Evolutionary conservation across 805 yeast species (phyloP), one percentile per base, ranked within the genome.

Genomic region (Candida arabinofermentans): DNA sequence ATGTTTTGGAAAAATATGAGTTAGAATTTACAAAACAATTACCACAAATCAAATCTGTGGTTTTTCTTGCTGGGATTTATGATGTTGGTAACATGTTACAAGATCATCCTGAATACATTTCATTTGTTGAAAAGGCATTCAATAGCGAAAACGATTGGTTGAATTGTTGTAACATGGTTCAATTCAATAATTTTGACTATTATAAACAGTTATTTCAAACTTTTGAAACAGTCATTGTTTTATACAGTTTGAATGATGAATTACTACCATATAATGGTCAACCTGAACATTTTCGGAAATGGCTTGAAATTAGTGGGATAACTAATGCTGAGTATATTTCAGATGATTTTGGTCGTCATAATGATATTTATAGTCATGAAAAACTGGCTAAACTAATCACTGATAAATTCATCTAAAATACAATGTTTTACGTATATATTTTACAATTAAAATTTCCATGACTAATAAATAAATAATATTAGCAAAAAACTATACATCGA

Each of bases 11-110:
- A 7, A 38, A 40, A 17, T 37, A 24, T 24, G 42, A 34, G n/a
- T 18, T 40, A 29, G 18, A 22, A 22, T 42, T 38, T 24, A 42
- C 27, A 54, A 34, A 37, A 27, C 23, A 34, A 18, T 12, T 54
- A 8, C 59, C 61, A 0, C 21, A 22, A 1, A 43, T 65, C 34
- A 42, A 50, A 1, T 39, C 58, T 31, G 46, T 62, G 9, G 57
- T 73, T 29, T 64, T 81, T 21, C 54, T 83, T 1, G 95, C 86
- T 53, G 95, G 95, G 0, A 86, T 87, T 38, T 85, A 74, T 59
- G 75, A 82, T 48, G 57, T 81, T 5, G 48, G 42, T 1, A 65
- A 65, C 10, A 59, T 87, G 38, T 47, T 82, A 1, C 59, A 61
- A 2, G 93, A 84, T 53, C 82, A 85, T 56, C 84, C 86, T 0